phyloP scores from a whole-genome alignment of 768 basidiomycete species.

The Amanita fuliginea region DNA sequence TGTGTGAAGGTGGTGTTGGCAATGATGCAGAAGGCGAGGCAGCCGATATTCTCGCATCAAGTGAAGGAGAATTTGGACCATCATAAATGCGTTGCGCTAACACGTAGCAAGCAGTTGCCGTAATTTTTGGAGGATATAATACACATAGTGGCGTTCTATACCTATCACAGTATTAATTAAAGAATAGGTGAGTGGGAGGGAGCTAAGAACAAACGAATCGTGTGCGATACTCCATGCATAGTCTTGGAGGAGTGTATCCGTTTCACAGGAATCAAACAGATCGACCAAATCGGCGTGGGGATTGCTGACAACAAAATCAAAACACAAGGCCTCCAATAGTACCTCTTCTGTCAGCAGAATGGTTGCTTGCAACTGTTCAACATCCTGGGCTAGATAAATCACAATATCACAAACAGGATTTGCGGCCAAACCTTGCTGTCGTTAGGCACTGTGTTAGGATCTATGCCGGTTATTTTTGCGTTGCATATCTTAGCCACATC shows the following conservation, averaged over 20 bases:
- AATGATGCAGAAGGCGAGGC: slow-evolving; percentile 66
- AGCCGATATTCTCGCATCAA: slow-evolving; percentile 64
- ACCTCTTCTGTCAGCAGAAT: slow-evolving; percentile 73
- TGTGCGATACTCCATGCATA: slow-evolving; percentile 81
- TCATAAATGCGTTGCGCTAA: slow-evolving; percentile 65
- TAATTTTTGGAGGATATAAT: slow-evolving; percentile 54
- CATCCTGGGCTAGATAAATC: slow-evolving; percentile 38
- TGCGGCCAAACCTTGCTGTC: slow-evolving; percentile 49
- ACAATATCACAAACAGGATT: neutral
- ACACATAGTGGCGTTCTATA: slow-evolving; percentile 75
- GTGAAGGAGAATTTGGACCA: slow-evolving; percentile 61
- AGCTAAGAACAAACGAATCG: slow-evolving; percentile 54
- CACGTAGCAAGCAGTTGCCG: slow-evolving; percentile 70
- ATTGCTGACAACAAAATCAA: slow-evolving; percentile 71
- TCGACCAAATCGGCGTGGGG: slow-evolving; percentile 71
- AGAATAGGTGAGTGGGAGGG: slow-evolving; percentile 2
- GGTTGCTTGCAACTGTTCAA: slow-evolving; percentile 55
- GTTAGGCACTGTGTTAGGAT: slow-evolving; percentile 43
- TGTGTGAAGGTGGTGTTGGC: slow-evolving; percentile 73
- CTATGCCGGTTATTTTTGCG: slow-evolving; percentile 50
- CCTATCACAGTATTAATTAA: slow-evolving; percentile 22
- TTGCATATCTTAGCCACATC: slow-evolving; percentile 72
- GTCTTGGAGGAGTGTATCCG: slow-evolving; percentile 45
- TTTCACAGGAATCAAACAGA: slow-evolving; percentile 47
- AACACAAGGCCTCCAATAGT: slow-evolving; percentile 74